phyloP scores from a whole-genome alignment of 2,329 filamentous ascomycete genomes.

The Fusarium mangiferae region DNA sequence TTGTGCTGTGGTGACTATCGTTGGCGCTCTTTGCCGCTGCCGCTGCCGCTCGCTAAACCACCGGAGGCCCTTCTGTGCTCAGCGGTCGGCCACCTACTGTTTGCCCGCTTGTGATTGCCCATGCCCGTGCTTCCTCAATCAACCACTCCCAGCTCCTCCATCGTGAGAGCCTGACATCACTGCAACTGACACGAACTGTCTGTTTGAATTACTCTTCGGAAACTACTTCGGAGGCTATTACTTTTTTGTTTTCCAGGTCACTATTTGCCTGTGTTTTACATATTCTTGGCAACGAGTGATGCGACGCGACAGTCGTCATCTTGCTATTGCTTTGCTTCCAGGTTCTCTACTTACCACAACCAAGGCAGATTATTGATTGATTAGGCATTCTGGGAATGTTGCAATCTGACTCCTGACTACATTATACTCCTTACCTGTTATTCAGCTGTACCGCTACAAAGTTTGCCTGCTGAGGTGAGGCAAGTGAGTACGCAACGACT shows the following conservation, averaged over 20 bases:
- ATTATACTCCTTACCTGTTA: not conserved
- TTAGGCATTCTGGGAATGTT: slow-evolving; percentile 34
- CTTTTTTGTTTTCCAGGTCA: not conserved
- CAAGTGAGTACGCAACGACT: slow-evolving; percentile 1
- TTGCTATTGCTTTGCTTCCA: not conserved
- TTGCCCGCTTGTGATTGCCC: slow-evolving; percentile 2
- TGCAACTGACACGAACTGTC: slow-evolving; percentile 5
- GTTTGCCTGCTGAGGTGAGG: slow-evolving; percentile 6
- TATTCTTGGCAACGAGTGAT: slow-evolving; percentile 3
- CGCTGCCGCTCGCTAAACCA: slow-evolving; percentile 37
- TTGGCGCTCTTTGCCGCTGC: slow-evolving; percentile 20
- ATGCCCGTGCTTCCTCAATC: slow-evolving; percentile 2
- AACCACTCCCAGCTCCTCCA: slow-evolving; percentile 1
- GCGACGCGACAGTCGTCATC: slow-evolving; percentile 16
- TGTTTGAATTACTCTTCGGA: not conserved
- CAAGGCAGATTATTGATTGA: slow-evolving; percentile 9
- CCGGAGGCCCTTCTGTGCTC: not conserved
- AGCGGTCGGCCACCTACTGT: not conserved
- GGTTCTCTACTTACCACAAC: not conserved
- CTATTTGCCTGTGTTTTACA: not conserved
- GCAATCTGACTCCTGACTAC: not conserved
- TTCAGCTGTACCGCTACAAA: slow-evolving; percentile 1
- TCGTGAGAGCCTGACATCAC: slow-evolving; percentile 34
- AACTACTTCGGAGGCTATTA: not conserved
- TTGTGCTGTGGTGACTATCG: not conserved